Conservation (phyloP, 495 filamentous ascomycete species). For the Penicillium fimorum region DNA sequence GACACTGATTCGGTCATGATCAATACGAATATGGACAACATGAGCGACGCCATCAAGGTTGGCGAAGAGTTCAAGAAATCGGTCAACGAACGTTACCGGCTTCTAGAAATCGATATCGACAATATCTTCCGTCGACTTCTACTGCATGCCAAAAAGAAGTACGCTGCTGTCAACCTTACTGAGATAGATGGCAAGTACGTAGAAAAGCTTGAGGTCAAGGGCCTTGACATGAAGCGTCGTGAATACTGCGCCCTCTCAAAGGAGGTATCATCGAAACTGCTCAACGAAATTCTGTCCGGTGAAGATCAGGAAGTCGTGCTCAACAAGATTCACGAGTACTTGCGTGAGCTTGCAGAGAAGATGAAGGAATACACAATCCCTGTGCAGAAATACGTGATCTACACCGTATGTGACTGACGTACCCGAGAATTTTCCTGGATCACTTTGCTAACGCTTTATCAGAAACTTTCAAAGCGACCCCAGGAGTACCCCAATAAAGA, state of each 20-base stretch:
- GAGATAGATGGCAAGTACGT: conserved; percentile 85
- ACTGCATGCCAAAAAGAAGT: conserved; percentile 98
- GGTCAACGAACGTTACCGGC: conserved; percentile 86
- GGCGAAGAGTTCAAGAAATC: conserved; percentile 75
- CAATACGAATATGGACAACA: conserved; percentile 93
- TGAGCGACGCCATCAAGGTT: conserved; percentile 85
- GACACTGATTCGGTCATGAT: conserved; percentile 99
- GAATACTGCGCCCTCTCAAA: conserved; percentile 95
- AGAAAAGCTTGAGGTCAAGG: conserved; percentile 97
- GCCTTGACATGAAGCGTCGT: conserved; percentile 93
- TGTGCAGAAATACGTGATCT: conserved; percentile 88
- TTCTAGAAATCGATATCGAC: conserved; percentile 96
- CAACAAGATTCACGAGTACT: conserved; percentile 86
- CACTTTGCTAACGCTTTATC: conserved; percentile 13
- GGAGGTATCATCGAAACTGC: conserved; percentile 76
- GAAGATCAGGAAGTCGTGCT: conserved; percentile 89
- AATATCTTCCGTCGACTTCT: conserved; percentile 93
- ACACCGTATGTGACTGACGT: conserved; percentile 56
- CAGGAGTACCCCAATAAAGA: conserved; percentile 90
- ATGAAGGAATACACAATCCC: conserved; percentile 78
- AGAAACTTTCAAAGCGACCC: conserved; percentile 90
- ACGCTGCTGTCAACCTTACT: conserved; percentile 92
- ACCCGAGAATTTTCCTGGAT: background rate
- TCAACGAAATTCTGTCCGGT: conserved; percentile 90
- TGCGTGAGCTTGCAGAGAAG: conserved; percentile 74